Percentiles rank a stretch among this genome's conserved stretches.
Evolutionary conservation across 257 asterid species (phyloP).

Genomic region (Galeopsis tetrahit): DNA sequence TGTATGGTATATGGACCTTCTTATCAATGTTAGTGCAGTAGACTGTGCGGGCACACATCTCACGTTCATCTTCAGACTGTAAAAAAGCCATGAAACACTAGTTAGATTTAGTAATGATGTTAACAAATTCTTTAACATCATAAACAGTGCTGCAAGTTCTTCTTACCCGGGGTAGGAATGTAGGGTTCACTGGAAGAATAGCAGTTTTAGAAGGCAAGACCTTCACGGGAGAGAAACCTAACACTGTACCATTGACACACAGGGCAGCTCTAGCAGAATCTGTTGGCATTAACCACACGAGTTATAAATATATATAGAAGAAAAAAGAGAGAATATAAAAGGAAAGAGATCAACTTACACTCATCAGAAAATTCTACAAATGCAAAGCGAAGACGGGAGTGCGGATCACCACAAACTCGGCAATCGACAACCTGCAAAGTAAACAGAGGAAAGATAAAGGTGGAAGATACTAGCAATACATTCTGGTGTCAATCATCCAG

Average conservation of each 20-base stretch:
- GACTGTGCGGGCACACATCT: slow-evolving; percentile 98
- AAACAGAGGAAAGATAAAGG: slow-evolving; percentile 24
- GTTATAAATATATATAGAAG: slow-evolving; percentile 20
- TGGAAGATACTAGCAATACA: background rate
- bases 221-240: slow-evolving; percentile 78
- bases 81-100: slow-evolving; percentile 23
- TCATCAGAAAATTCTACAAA: slow-evolving; percentile 93
- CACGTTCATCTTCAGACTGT: slow-evolving; percentile 95
- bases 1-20: slow-evolving; percentile 55
- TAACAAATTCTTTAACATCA: slow-evolving; percentile 10
- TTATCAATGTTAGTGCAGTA: slow-evolving; percentile 96
- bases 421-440: slow-evolving; percentile 83
- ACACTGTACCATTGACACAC: slow-evolving; percentile 60
- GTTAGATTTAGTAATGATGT: background rate
- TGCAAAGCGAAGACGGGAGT: slow-evolving; percentile 97
- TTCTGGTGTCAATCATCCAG: background rate
- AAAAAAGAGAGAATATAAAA: slow-evolving; percentile 2
- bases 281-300: slow-evolving; percentile 40
- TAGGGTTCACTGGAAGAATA: slow-evolving; percentile 94
- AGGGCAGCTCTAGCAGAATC: slow-evolving; percentile 87
- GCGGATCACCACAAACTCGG: slow-evolving; percentile 96
- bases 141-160: slow-evolving; percentile 3
- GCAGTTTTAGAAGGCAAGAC: slow-evolving; percentile 98
- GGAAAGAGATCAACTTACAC: slow-evolving; percentile 52
- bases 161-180: slow-evolving; percentile 91